Evolutionary conservation across 2,329 filamentous ascomycete species (phyloP).

Genomic region (Akanthomyces uredinophilus): DNA sequence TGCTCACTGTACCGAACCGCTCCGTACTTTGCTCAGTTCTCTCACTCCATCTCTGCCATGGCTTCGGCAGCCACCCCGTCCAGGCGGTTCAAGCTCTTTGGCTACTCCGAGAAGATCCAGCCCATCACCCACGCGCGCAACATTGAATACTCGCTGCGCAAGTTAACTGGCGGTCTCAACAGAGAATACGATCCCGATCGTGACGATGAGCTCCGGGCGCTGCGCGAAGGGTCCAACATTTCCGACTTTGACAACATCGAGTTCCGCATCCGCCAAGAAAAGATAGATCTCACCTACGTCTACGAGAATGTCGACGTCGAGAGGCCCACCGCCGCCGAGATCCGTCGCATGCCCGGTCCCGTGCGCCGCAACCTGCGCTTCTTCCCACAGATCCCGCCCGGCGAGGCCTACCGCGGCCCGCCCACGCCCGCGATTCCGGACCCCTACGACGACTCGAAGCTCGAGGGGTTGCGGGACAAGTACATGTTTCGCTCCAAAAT

Average conservation of each 20-base stretch:
- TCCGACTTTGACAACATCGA: not conserved
- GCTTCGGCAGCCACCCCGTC: too few relatives aligned
- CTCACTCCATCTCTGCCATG: too few relatives aligned
- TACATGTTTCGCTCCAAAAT: not conserved
- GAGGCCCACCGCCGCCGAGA: not conserved
- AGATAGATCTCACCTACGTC: not conserved
- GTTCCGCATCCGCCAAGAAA: not conserved
- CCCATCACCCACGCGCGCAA: too few relatives aligned
- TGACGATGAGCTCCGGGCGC: not conserved
- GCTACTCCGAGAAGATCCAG: too few relatives aligned
- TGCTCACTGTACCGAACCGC: not conserved
- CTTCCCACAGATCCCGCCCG: not conserved
- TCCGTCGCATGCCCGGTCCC: not conserved
- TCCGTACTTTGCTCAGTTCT: too few relatives aligned
- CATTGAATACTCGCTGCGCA: too few relatives aligned
- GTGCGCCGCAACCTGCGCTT: not conserved
- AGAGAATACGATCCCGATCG: not conserved
- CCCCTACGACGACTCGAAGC: not conserved
- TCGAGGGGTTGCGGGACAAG: not conserved
- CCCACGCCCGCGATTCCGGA: not conserved
- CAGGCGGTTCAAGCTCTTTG: too few relatives aligned
- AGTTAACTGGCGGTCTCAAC: accelerated
- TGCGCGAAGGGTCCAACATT: not conserved
- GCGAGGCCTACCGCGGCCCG: not conserved
- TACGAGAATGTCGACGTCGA: not conserved